These are phyloP conservation scores for Omphalotus guepiniiformis DNA, from an alignment of 768 basidiomycete species.

Conservation along the genomic window DNA sequence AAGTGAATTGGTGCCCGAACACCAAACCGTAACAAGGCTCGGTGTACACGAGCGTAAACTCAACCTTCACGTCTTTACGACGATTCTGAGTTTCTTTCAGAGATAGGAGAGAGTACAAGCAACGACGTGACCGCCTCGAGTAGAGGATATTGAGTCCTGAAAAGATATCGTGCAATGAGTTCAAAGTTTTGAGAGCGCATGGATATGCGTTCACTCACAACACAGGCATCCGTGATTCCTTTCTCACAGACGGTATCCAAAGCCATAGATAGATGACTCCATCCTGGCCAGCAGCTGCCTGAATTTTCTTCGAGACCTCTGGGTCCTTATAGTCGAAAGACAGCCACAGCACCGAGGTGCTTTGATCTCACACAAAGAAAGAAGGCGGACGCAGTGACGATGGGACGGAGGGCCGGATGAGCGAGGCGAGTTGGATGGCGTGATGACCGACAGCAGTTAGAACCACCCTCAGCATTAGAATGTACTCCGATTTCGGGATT, in stretches of 20 bases:
- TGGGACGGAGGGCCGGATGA: constrained; percentile 1
- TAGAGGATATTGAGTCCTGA: not conserved
- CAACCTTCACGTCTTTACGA: constrained; percentile 7
- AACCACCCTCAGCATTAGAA: constrained; percentile 4
- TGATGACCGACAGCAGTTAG: constrained; percentile 6
- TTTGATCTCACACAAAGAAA: not conserved
- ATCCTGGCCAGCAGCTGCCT: constrained; percentile 1
- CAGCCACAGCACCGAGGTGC: constrained; percentile 2
- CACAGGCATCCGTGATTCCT: not conserved
- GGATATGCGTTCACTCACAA: no score
- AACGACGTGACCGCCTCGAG: not conserved
- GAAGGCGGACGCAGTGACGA: constrained; percentile 3
- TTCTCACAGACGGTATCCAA: constrained; percentile 2
- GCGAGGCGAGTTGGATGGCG: constrained; percentile 4
- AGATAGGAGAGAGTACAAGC: constrained; percentile 2
- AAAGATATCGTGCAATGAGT: not conserved
- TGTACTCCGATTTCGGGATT: not conserved
- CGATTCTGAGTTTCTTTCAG: not conserved
- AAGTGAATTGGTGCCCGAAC: not conserved
- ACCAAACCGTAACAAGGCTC: not conserved
- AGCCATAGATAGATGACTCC: not conserved
- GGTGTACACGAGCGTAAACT: constrained; percentile 7
- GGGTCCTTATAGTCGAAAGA: constrained; percentile 4
- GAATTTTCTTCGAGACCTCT: constrained; percentile 3
- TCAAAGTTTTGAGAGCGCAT: not conserved